Evolutionary conservation across 345 rosid genomes (phyloP).

Genomic region (Hevea brasiliensis): DNA sequence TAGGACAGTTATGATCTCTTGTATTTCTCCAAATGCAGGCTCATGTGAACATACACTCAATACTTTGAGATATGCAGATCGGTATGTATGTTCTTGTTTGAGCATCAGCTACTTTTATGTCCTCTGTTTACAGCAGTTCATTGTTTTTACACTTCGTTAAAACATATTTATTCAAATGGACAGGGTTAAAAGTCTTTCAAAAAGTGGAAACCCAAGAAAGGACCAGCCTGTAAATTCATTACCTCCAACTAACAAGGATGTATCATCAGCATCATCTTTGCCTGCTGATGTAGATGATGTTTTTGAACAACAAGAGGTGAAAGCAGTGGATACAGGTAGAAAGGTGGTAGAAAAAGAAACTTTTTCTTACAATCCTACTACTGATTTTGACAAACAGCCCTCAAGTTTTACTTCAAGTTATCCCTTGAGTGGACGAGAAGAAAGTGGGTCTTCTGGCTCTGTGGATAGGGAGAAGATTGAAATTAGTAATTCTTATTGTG

Average conservation of each 20-base stretch:
- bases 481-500: conserved; percentile 42
- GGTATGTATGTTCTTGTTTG: conserved; percentile 44
- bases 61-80: conserved; percentile 93
- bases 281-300: conserved; percentile 49
- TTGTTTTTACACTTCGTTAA: conserved; percentile 11
- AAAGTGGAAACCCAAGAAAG: conserved; percentile 76
- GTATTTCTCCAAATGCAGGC: conserved; percentile 96
- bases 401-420: conserved; percentile 46
- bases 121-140: background rate
- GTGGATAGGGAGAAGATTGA: conserved; percentile 62
- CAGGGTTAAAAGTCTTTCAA: conserved; percentile 97
- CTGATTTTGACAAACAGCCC: conserved; percentile 52
- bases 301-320: conserved; percentile 57
- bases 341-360: conserved; percentile 65
- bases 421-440: conserved; percentile 47
- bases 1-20: conserved; percentile 92
- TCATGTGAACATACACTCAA: conserved; percentile 94
- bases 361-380: conserved; percentile 38
- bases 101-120: conserved; percentile 9
- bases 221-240: conserved; percentile 56
- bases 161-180: conserved; percentile 24
- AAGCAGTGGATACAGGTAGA: conserved; percentile 51
- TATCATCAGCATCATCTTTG: conserved; percentile 44
- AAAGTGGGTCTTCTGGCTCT: conserved; percentile 51
- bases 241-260: conserved; percentile 54